Evolutionary conservation across 331 rosid species (phyloP).

Genomic region (Rhamnella rubrinervis): DNA sequence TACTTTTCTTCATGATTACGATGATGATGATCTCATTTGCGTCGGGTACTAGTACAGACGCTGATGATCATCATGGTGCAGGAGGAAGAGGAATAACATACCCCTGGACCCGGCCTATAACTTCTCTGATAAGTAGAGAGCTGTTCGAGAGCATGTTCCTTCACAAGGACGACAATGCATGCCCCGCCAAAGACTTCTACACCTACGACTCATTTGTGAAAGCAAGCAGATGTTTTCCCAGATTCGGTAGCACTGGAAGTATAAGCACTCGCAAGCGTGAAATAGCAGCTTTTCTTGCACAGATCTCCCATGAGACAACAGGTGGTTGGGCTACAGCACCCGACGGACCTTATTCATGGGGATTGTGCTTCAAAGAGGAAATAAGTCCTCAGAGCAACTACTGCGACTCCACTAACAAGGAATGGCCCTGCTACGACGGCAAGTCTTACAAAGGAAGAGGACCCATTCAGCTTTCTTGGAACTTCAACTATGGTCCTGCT

Average conservation of each 20-base stretch:
- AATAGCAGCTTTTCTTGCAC: constrained; percentile 81
- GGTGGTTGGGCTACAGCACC: constrained; percentile 96
- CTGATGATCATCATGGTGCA: neutral
- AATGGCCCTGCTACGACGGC: constrained; percentile 75
- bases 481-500: constrained; percentile 81
- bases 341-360: constrained; percentile 88
- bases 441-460: constrained; percentile 83
- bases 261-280: constrained; percentile 62
- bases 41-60: no score
- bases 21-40: no score
- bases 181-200: constrained; percentile 80
- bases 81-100: no score
- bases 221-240: constrained; percentile 54
- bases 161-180: constrained; percentile 76
- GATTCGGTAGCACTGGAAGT: constrained; percentile 54
- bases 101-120: neutral
- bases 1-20: no score
- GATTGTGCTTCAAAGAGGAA: constrained; percentile 84
- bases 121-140: constrained; percentile 43
- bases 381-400: constrained; percentile 57
- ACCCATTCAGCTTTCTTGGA: constrained; percentile 92
- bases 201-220: constrained; percentile 53
- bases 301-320: constrained; percentile 82
- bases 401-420: constrained; percentile 50
- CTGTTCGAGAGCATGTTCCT: constrained; percentile 51